Evolutionary conservation across 768 basidiomycete genomes (phyloP).

Genomic region (Termitomyces sp.): DNA sequence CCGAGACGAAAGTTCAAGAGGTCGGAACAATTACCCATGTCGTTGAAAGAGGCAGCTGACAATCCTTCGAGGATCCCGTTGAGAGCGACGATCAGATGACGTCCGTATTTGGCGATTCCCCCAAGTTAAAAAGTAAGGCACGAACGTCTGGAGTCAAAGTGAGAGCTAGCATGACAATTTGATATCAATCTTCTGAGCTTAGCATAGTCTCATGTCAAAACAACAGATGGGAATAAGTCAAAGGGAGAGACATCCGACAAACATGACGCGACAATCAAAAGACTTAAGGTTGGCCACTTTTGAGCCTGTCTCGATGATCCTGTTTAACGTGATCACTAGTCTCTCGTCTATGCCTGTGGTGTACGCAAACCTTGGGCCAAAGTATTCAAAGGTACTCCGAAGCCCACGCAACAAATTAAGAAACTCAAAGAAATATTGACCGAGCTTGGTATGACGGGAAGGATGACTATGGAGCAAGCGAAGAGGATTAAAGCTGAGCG

Average conservation of each 20-base stretch:
- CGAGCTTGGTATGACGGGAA: conserved; percentile 79
- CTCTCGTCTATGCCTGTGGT: conserved; percentile 71
- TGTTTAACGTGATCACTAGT: conserved; percentile 33
- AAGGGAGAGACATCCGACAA: conserved; percentile 35
- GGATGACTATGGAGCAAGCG: conserved; percentile 78
- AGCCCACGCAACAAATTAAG: conserved; percentile 58
- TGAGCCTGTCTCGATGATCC: neutral
- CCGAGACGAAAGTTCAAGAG: neutral
- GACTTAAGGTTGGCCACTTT: conserved; percentile 53
- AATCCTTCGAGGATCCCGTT: conserved; percentile 8
- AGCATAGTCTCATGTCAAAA: conserved; percentile 20
- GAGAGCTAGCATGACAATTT: neutral
- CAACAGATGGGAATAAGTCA: conserved; percentile 27
- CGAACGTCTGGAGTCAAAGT: conserved; percentile 22
- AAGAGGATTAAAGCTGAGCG: conserved; percentile 68
- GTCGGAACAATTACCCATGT: neutral
- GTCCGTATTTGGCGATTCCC: conserved; percentile 55
- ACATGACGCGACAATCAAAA: conserved; percentile 74
- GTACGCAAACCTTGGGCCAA: conserved; percentile 76
- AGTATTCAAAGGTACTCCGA: conserved; percentile 59
- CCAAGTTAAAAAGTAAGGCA: conserved; percentile 30
- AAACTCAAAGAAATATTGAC: conserved; percentile 61
- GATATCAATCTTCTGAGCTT: neutral
- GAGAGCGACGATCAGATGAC: conserved; percentile 62
- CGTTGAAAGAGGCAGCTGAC: conserved; percentile 3